Evolutionary conservation across 1,284 basidiomycete species (phyloP), one percentile per base, ranked within the genome.

Genomic region (Lentinula novae-zelandiae): DNA sequence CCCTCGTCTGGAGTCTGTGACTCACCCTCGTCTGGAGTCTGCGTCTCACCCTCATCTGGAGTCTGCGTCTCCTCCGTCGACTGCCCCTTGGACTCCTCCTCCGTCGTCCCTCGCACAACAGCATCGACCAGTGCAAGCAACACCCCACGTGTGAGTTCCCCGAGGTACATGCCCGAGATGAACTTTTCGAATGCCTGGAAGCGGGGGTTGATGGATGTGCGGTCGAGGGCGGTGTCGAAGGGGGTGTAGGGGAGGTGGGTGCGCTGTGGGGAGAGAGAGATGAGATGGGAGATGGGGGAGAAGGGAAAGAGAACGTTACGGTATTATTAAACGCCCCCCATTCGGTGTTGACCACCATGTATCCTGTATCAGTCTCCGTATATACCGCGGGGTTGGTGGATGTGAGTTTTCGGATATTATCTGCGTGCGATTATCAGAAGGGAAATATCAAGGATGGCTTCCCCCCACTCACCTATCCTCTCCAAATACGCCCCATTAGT

Each of bases 401-500:
- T 17, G 17, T 84, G 3, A 96, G 78, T 75, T 98, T 98, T 53
- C 81, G 87, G 70, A 98, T 89, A 61, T 93, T 95, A 58, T 75
- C 78, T 80, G 53, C 9, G 31, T 17, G 17, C 17, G 17, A 17
- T 17, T 17, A 17, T 17, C 17, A 17, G 17, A n/a, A n/a, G n/a
- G n/a, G n/a, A n/a, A n/a, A n/a, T n/a, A n/a, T n/a, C n/a, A n/a
- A n/a, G n/a, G n/a, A n/a, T n/a, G n/a, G n/a, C n/a, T n/a, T n/a
- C n/a, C n/a, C n/a, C 17, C 17, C 17, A 17, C 22, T 22, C 22
- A 22, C 22, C 22, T 2, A 22, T 3, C 2, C 22, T 82, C 73
- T 98, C 96, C 51, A 99, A 85, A 75, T 96, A 98, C 9, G 96
- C 97, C 50, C 96, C 96, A 72, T 99, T 99, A 6, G 97, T 99